Conservation (phyloP, 2,329 filamentous ascomycete species). For the Claviceps sp. region DNA sequence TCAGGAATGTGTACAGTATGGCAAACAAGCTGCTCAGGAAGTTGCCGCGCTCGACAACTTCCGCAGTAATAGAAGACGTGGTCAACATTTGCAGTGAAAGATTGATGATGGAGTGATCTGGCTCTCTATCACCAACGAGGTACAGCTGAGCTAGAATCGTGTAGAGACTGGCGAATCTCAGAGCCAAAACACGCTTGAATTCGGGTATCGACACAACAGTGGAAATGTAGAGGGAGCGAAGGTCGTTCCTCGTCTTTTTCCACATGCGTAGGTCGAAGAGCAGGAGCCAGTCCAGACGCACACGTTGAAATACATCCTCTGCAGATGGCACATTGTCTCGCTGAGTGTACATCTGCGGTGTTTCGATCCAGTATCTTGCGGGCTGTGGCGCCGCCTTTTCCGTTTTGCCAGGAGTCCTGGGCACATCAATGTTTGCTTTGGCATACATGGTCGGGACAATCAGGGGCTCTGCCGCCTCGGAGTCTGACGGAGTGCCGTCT, state of each 20-base stretch:
- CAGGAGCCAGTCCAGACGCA: conserved; percentile 87
- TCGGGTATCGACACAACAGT: conserved; percentile 91
- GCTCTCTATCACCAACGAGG: conserved; percentile 87
- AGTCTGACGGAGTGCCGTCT: conserved; percentile 57
- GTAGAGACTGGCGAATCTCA: conserved; percentile 91
- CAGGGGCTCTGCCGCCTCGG: conserved; percentile 52
- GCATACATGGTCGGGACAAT: conserved; percentile 48
- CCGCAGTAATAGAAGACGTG: conserved; percentile 88
- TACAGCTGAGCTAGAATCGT: conserved; percentile 89
- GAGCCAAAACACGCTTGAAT: conserved; percentile 85
- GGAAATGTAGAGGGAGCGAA: conserved; percentile 88
- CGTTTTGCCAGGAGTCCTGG: conserved; percentile 60
- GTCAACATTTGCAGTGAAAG: conserved; percentile 93
- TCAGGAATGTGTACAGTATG: conserved; percentile 94
- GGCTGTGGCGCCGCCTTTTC: conserved; percentile 42
- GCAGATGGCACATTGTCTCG: conserved; percentile 52
- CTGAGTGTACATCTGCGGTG: conserved; percentile 55
- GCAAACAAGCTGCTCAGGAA: conserved; percentile 92
- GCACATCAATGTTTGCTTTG: conserved; percentile 59
- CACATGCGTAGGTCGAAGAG: conserved; percentile 90
- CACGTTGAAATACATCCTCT: conserved; percentile 79
- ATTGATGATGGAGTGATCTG: conserved; percentile 97
- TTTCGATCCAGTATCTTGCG: conserved; percentile 76
- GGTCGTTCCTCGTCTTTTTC: conserved; percentile 86
- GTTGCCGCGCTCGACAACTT: conserved; percentile 88